Conservation (phyloP, 345 rosid genomes). For the Mangifera indica region DNA sequence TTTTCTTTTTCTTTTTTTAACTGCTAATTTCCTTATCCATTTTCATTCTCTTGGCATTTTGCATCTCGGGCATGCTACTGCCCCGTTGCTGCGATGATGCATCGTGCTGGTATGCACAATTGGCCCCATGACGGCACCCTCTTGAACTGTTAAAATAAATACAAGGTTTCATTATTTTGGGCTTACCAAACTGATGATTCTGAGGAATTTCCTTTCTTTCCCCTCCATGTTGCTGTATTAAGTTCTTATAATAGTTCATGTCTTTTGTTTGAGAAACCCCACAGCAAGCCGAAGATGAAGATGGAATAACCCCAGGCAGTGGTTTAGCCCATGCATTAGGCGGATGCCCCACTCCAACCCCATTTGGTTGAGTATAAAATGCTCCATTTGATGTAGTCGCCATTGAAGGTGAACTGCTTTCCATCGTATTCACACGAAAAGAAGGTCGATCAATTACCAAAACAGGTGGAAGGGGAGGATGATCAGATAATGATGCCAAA, state of each 20-base stretch:
- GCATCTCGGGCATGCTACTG: slow-evolving; percentile 49
- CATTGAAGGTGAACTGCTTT: slow-evolving; percentile 30
- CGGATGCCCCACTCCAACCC: slow-evolving; percentile 29
- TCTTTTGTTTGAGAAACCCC: slow-evolving; percentile 59
- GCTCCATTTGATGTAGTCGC: slow-evolving; percentile 46
- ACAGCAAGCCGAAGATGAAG: slow-evolving; percentile 35
- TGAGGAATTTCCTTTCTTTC: slow-evolving; percentile 71
- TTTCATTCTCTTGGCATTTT: slow-evolving; percentile 80
- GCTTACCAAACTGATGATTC: slow-evolving; percentile 50
- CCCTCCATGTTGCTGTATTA: slow-evolving; percentile 97
- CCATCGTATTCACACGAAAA: slow-evolving; percentile 40
- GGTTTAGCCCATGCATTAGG: slow-evolving; percentile 33
- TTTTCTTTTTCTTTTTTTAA: slow-evolving; percentile 20
- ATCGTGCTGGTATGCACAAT: slow-evolving; percentile 84
- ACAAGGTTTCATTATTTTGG: slow-evolving; percentile 87
- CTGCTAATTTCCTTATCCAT: slow-evolving; percentile 84
- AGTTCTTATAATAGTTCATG: slow-evolving; percentile 77
- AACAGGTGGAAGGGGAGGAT: slow-evolving; percentile 20
- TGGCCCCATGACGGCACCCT: slow-evolving; percentile 90
- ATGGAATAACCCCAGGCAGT: slow-evolving; percentile 34
- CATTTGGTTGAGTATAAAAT: slow-evolving; percentile 46
- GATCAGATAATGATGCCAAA: slow-evolving; percentile 22
- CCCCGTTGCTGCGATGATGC: slow-evolving; percentile 50
- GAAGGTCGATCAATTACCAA: slow-evolving; percentile 29
- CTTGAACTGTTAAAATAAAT: slow-evolving; percentile 79